Evolutionary conservation across 75 land plant genomes (phyloP).

Genomic region (Selaginella tamariscina): DNA sequence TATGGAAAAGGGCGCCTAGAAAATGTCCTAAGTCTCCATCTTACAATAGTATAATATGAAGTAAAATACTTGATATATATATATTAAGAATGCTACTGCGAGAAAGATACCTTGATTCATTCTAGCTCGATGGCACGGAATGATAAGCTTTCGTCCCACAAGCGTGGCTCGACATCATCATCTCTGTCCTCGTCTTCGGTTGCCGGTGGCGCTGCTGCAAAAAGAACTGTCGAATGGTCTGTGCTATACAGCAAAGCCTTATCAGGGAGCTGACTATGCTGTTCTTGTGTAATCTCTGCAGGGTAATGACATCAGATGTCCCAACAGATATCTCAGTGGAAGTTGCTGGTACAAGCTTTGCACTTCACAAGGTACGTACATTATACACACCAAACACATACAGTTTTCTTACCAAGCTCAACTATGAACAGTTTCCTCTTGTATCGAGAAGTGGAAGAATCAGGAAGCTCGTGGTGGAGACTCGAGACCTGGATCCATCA

Average conservation of each 20-base stretch:
- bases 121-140: background rate
- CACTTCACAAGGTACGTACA: constrained; percentile 18
- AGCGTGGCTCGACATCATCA: constrained; percentile 3
- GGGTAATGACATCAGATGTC: constrained; percentile 11
- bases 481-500: background rate
- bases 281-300: background rate
- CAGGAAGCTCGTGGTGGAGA: constrained; percentile 28
- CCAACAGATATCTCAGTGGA: constrained; percentile 10
- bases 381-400: background rate
- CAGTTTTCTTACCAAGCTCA: background rate
- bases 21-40: too few species aligned
- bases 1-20: too few species aligned
- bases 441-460: constrained; percentile 50
- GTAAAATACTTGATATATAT: too few species aligned
- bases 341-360: constrained; percentile 10
- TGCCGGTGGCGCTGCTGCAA: background rate
- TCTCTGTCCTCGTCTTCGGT: background rate
- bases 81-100: too few species aligned
- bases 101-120: background rate
- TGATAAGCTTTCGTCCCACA: background rate
- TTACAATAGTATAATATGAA: too few species aligned
- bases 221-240: background rate
- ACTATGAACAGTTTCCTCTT: constrained; percentile 35
- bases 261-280: background rate
- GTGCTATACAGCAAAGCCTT: too few species aligned